These are phyloP conservation scores for Plasmodium billcollinsi DNA, from an alignment of 169 alveolate genomes.

Conservation along the genomic window DNA sequence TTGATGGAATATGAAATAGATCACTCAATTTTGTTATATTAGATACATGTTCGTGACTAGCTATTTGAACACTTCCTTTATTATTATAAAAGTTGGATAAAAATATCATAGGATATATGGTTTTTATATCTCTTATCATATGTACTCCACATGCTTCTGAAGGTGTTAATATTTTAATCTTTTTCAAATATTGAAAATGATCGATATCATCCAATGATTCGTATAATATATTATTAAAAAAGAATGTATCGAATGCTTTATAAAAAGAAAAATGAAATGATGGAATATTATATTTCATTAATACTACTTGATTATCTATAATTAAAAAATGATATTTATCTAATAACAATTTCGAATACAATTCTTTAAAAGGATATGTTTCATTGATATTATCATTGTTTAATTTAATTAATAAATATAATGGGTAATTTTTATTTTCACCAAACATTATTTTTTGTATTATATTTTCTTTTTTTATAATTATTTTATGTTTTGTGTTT, in stretches of 20 bases:
- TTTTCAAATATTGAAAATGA: slow-evolving; percentile 25
- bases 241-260: slow-evolving; percentile 49
- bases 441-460: background rate
- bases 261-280: slow-evolving; percentile 39
- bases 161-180: slow-evolving; percentile 20
- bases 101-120: slow-evolving; percentile 49
- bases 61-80: slow-evolving; percentile 46
- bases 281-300: slow-evolving; percentile 54
- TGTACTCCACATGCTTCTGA: slow-evolving; percentile 49
- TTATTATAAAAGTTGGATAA: slow-evolving; percentile 40
- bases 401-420: slow-evolving; percentile 19
- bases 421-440: slow-evolving; percentile 7
- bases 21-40: slow-evolving; percentile 23
- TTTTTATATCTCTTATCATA: slow-evolving; percentile 41
- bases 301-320: slow-evolving; percentile 44
- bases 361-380: background rate
- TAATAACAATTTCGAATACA: slow-evolving; percentile 33
- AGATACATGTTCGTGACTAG: slow-evolving; percentile 35
- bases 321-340: slow-evolving; percentile 50
- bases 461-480: background rate
- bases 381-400: slow-evolving; percentile 29
- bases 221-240: slow-evolving; percentile 43
- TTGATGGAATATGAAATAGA: background rate
- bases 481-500: no score
- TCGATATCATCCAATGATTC: slow-evolving; percentile 17